These are phyloP conservation scores for Arthrobotrys conoides DNA, from an alignment of 2,329 filamentous ascomycete genomes.

Conservation along the genomic window DNA sequence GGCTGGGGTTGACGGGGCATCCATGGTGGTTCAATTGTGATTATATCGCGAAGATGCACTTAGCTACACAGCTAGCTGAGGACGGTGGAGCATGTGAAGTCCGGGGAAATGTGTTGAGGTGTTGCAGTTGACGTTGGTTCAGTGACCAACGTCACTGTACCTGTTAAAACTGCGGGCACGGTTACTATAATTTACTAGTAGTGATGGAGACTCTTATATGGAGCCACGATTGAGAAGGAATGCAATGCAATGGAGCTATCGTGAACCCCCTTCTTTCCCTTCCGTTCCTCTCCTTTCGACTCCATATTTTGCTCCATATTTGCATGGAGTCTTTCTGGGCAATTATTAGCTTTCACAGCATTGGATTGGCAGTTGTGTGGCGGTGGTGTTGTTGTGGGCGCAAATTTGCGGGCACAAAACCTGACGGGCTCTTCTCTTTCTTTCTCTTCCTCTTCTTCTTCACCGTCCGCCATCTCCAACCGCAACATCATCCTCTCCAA, in stretches of 20 bases:
- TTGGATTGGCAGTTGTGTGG: not conserved
- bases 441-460: conserved; percentile 2
- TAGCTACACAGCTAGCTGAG: too few species aligned
- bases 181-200: not conserved
- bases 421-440: conserved; percentile 6
- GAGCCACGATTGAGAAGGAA: conserved; percentile 6
- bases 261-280: not conserved
- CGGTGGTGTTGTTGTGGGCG: conserved; percentile 35
- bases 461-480: conserved; percentile 6
- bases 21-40: conserved; percentile 12
- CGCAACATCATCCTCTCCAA: conserved; percentile 9
- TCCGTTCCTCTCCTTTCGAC: not conserved
- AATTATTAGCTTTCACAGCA: not conserved
- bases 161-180: not conserved
- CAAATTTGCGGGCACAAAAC: conserved; percentile 55
- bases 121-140: conserved; percentile 48
- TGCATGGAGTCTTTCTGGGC: conserved; percentile 5
- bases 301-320: not conserved
- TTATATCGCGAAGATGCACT: not conserved
- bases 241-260: not conserved
- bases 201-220: not conserved
- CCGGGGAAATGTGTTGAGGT: conserved; percentile 55
- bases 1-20: conserved; percentile 30
- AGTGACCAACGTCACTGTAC: conserved; percentile 8
- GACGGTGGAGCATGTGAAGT: conserved; percentile 22